Base-by-base conservation (phyloP, 2,329 filamentous ascomycete genomes). In the Leptosphaerulina australis region DNA sequence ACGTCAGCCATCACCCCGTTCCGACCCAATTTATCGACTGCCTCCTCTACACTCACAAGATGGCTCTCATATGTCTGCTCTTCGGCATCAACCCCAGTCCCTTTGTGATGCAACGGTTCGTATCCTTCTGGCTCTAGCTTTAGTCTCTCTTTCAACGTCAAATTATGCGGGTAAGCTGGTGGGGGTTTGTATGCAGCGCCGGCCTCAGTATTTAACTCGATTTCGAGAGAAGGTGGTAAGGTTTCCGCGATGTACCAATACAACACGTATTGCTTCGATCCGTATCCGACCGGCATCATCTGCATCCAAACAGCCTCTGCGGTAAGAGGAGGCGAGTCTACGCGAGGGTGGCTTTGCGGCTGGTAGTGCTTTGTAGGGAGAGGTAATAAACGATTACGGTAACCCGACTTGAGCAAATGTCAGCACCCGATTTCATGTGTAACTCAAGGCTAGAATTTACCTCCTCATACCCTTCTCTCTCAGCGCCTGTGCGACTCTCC, bases 381-480 rank as follows among this genome's bases (percentile, higher is more conserved):
- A 3, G 78, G 77, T 11, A 81, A 68, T 8, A 80, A 64, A 24
- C 79, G 71, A 53, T 80, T 80, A 31, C 77, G 70, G 58, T 78
- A 81, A 15, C 79, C 78, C 2, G 74, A 76, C 71, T 76, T 37
- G 8, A 4, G 17, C 8, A 4, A 2, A 24, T n/a, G 10, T 38
- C 33, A 38, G 25, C 33, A 14, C 26, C 12, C 9, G 1, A 5
- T 12, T 6, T 24, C 21, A 18, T 26, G 4, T 22, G 12, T 15
- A 11, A 21, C 17, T 10, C 4, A 5, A 14, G 2, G n/a, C 24
- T 14, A 3, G 3, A 2, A 34, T 56, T 17, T 60, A 76, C 74
- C 62, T 81, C 78, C 59, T 81, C 78, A 54, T 73, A 81, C 1
- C 78, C 79, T 57, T 81, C 79, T 22, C 79, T 66, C 45, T 78